Percentiles rank a stretch among this genome's conserved stretches.
Evolutionary conservation across 2,329 filamentous ascomycete species (phyloP).

Genomic region (Colletotrichum phormii): DNA sequence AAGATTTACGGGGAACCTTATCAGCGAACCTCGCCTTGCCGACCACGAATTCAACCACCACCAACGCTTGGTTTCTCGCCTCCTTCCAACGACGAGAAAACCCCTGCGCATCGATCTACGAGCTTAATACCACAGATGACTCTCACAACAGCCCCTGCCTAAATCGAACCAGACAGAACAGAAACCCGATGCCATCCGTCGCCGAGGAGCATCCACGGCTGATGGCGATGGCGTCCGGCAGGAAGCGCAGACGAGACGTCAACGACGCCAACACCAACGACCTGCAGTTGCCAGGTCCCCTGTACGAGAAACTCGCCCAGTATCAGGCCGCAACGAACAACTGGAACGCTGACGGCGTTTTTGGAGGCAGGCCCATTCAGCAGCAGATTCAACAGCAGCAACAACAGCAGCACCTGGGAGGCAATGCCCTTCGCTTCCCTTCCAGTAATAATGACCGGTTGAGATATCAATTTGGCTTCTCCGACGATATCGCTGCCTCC

Average conservation of each 20-base stretch:
- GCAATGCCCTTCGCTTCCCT: slow-evolving; percentile 18
- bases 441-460: slow-evolving; percentile 14
- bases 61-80: background rate
- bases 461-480: slow-evolving; percentile 22
- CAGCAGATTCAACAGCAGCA: slow-evolving; percentile 32
- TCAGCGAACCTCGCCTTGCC: background rate
- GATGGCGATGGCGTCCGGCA: slow-evolving; percentile 25
- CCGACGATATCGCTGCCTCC: background rate
- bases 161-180: background rate
- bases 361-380: slow-evolving; percentile 33
- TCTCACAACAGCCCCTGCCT: background rate
- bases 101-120: background rate
- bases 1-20: background rate
- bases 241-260: slow-evolving; percentile 37
- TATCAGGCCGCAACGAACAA: slow-evolving; percentile 25
- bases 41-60: background rate
- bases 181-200: slow-evolving; percentile 34
- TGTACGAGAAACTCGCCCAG: slow-evolving; percentile 38
- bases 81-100: background rate
- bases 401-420: slow-evolving; percentile 16
- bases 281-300: slow-evolving; percentile 26
- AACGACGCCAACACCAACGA: slow-evolving; percentile 27
- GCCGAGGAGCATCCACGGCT: slow-evolving; percentile 37
- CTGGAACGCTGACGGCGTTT: slow-evolving; percentile 35
- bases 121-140: background rate